Evolutionary conservation across 2,329 filamentous ascomycete species (phyloP).

Genomic region (Sordariomycetes sp.): DNA sequence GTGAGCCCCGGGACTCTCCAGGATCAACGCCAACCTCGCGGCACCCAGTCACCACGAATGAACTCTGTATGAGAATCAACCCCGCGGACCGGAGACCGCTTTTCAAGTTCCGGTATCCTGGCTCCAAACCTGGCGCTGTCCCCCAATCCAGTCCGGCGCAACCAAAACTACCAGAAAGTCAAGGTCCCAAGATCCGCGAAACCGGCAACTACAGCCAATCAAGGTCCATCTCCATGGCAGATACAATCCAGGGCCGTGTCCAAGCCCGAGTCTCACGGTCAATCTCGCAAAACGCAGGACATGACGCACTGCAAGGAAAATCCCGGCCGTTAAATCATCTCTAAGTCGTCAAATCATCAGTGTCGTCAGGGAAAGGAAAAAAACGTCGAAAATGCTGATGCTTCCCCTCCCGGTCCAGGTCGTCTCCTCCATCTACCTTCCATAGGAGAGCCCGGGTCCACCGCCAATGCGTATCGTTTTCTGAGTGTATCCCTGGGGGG

Average conservation of each 20-base stretch:
- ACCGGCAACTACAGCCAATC: background rate
- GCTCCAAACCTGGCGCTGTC: background rate
- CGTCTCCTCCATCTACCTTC: background rate
- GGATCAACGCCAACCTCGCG: background rate
- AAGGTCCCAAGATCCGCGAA: background rate
- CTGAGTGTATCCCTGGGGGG: slow-evolving; percentile 5
- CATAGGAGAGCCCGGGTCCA: background rate
- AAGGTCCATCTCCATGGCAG: background rate
- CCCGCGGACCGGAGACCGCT: background rate
- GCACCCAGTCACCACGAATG: background rate
- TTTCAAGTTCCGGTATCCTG: background rate
- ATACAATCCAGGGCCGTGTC: background rate
- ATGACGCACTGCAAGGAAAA: background rate
- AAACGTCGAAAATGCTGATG: background rate
- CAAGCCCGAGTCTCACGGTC: background rate
- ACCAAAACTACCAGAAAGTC: background rate
- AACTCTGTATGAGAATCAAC: background rate
- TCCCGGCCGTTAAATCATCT: slow-evolving; percentile 3
- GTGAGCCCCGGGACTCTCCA: background rate
- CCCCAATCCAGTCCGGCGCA: background rate
- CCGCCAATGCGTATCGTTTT: slow-evolving; percentile 1
- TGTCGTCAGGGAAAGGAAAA: slow-evolving; percentile 4
- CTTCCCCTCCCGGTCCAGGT: background rate
- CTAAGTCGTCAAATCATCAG: slow-evolving; percentile 5
- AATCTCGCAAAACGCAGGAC: background rate